phyloP scores from a whole-genome alignment of 2,329 filamentous ascomycete species.

The Fusarium caatingaense region DNA sequence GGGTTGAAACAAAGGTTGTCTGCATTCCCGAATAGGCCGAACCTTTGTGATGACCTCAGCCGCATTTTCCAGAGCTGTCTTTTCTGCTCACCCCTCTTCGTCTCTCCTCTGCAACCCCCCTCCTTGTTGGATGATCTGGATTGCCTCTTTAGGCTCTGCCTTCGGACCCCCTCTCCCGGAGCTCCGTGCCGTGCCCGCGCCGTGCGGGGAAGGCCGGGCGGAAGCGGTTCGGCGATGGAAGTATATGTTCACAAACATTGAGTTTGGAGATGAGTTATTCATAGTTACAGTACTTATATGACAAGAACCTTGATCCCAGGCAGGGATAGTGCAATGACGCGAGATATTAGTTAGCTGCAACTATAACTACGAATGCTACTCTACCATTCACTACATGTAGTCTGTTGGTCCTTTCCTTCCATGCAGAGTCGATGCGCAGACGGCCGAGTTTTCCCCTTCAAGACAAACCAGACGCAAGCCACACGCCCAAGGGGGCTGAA shows the following conservation, averaged over 20 bases:
- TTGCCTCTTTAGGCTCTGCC: constrained; percentile 29
- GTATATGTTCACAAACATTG: not conserved
- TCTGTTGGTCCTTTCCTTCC: not conserved
- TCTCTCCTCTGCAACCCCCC: not conserved
- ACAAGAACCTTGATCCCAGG: not conserved
- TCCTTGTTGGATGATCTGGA: not conserved
- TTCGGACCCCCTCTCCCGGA: constrained; percentile 21
- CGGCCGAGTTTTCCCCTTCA: constrained; percentile 33
- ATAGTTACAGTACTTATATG: not conserved
- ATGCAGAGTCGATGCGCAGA: constrained; percentile 10
- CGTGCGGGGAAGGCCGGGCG: constrained; percentile 9
- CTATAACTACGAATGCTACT: not conserved
- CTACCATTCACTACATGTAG: not conserved
- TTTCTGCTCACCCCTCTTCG: not conserved
- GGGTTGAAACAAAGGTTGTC: constrained; percentile 6
- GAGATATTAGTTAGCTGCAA: not conserved
- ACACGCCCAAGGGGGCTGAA: constrained; percentile 20
- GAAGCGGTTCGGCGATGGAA: constrained; percentile 17
- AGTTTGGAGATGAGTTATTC: not conserved
- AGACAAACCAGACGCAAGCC: constrained; percentile 26
- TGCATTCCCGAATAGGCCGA: not conserved
- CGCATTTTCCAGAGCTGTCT: constrained; percentile 13
- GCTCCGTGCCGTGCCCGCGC: constrained; percentile 21
- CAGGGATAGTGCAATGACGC: not conserved
- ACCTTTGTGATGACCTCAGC: constrained; percentile 22